phyloP scores from a whole-genome alignment of 2,329 filamentous ascomycete genomes.

The Sporothrix mexicana region DNA sequence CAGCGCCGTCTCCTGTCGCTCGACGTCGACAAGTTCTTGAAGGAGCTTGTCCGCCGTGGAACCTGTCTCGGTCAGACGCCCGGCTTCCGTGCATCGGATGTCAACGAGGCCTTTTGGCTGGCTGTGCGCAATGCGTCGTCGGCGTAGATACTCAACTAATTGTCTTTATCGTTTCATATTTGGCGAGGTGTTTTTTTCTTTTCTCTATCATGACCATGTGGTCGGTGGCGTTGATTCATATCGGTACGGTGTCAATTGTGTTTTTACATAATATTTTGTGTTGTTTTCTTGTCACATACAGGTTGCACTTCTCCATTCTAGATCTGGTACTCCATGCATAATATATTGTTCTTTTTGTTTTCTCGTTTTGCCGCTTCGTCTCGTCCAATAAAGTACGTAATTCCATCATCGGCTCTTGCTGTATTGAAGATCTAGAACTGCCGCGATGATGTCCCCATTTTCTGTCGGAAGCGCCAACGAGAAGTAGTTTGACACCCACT shows the following conservation, averaged over 20 bases:
- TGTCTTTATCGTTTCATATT: background rate
- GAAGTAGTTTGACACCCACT: too few relatives aligned
- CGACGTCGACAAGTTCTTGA: conserved; percentile 42
- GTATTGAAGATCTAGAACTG: background rate
- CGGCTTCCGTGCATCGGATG: conserved; percentile 42
- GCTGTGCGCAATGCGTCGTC: conserved; percentile 24
- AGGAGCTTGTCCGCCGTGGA: conserved; percentile 41
- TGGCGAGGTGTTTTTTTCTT: background rate
- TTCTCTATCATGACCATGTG: background rate
- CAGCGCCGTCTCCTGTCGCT: conserved; percentile 33
- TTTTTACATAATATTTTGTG: background rate
- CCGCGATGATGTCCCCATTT: background rate
- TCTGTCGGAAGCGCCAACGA: conserved; percentile 8
- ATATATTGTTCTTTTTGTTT: background rate
- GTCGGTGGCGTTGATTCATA: conserved; percentile 5
- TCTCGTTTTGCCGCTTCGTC: background rate
- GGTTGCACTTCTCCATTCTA: too few relatives aligned
- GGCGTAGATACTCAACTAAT: background rate
- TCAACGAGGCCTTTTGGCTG: conserved; percentile 42
- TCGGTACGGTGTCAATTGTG: background rate
- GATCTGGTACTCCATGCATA: background rate
- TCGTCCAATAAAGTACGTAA: background rate
- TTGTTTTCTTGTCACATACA: background rate
- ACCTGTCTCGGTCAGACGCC: conserved; percentile 45
- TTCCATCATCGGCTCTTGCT: background rate